Evolutionary conservation across 2,329 filamentous ascomycete species (phyloP).

Genomic region (Emmonsia crescens): DNA sequence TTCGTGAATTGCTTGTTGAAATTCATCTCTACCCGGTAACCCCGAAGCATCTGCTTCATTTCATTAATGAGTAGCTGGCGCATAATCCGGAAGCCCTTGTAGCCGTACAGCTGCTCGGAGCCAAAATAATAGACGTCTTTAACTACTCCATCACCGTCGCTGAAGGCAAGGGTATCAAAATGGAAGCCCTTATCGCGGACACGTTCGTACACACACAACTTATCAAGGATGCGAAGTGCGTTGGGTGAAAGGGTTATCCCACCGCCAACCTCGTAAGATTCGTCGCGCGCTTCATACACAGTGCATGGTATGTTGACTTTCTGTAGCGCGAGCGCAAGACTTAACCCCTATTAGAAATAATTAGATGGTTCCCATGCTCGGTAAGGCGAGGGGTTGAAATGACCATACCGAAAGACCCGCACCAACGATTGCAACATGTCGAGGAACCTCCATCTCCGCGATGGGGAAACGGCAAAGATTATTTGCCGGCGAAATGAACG

Average conservation of each 20-base stretch:
- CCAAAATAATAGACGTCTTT: constrained; percentile 40
- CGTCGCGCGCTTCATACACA: constrained; percentile 42
- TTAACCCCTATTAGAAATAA: constrained; percentile 33
- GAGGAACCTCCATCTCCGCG: not conserved
- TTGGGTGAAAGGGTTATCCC: constrained; percentile 52
- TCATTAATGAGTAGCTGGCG: constrained; percentile 42
- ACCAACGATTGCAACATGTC: not conserved
- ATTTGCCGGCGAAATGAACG: not conserved
- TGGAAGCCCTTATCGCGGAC: constrained; percentile 39
- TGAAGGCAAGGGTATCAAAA: constrained; percentile 43
- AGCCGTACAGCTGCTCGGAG: constrained; percentile 39
- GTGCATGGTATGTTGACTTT: constrained; percentile 39
- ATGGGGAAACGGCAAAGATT: not conserved
- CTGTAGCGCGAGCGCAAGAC: constrained; percentile 45
- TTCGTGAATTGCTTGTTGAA: constrained; percentile 41
- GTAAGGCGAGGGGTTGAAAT: not conserved
- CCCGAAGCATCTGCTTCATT: constrained; percentile 34
- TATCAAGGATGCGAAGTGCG: constrained; percentile 44
- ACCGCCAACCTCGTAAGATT: constrained; percentile 40
- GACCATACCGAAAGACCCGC: not conserved
- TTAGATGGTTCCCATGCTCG: not conserved
- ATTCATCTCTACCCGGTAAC: constrained; percentile 32
- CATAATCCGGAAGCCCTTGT: constrained; percentile 45
- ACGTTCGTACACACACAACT: constrained; percentile 38
- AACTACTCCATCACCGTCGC: constrained; percentile 27